Conservation (phyloP, 2,329 filamentous ascomycete genomes). For the Laburnicola sp. region DNA sequence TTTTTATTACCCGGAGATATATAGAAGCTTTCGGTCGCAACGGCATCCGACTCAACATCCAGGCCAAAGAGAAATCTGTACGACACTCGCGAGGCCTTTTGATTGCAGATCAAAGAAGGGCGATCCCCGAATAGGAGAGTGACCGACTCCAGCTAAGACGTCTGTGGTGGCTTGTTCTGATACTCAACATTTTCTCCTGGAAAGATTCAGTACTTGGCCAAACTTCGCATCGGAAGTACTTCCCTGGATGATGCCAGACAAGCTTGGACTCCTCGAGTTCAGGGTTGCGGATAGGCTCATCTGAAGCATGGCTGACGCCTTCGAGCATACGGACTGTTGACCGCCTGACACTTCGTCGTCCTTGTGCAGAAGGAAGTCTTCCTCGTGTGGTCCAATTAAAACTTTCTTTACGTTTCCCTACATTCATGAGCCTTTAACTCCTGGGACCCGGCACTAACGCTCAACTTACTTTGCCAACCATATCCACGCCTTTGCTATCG, state of each 20-base stretch:
- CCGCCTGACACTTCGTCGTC: slow-evolving; percentile 27
- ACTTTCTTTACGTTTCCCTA: slow-evolving; percentile 33
- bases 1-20: background rate
- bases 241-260: slow-evolving; percentile 20
- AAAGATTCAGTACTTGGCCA: slow-evolving; percentile 26
- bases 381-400: slow-evolving; percentile 23
- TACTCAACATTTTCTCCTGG: slow-evolving; percentile 31
- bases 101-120: no score
- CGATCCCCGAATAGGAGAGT: no score
- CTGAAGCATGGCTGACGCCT: slow-evolving; percentile 28
- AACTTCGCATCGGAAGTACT: slow-evolving; percentile 20
- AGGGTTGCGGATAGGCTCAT: slow-evolving; percentile 29
- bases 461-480: slow-evolving; percentile 29
- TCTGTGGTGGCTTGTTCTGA: no score
- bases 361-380: slow-evolving; percentile 31
- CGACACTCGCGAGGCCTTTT: no score
- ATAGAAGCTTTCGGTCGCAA: background rate
- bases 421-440: background rate
- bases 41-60: background rate
- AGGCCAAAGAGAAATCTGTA: no score
- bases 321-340: slow-evolving; percentile 26
- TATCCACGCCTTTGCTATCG: slow-evolving; percentile 23
- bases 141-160: no score
- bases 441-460: background rate
- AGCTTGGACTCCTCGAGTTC: slow-evolving; percentile 11